Conservation (phyloP, 2,329 filamentous ascomycete species). For the Fusarium camptoceras region DNA sequence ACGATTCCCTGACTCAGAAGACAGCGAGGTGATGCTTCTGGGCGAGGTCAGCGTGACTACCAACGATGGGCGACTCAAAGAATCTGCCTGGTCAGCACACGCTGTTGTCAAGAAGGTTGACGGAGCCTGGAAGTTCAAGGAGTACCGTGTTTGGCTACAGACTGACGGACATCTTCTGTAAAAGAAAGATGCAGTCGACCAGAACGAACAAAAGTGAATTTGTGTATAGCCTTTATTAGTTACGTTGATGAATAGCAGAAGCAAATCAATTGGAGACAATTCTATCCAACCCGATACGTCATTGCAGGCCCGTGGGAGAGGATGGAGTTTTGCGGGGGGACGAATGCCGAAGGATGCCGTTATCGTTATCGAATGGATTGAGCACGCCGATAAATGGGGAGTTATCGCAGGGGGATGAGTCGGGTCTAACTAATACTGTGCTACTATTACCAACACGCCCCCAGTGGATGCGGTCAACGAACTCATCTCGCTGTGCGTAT, state of each 20-base stretch:
- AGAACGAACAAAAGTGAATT: conserved; percentile 14
- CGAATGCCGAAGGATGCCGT: conserved; percentile 32
- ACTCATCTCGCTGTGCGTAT: conserved; percentile 1
- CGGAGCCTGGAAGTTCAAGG: conserved; percentile 51
- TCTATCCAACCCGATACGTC: conserved; percentile 33
- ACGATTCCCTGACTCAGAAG: conserved; percentile 45
- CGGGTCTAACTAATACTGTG: background rate
- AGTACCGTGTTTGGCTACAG: conserved; percentile 52
- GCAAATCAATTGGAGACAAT: background rate
- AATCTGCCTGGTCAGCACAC: conserved; percentile 50
- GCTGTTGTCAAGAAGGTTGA: conserved; percentile 46
- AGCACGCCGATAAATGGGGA: conserved; percentile 37
- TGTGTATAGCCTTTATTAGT: conserved; percentile 27
- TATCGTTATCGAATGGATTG: conserved; percentile 37
- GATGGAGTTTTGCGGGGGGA: conserved; percentile 26
- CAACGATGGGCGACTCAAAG: conserved; percentile 44
- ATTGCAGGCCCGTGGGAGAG: conserved; percentile 25
- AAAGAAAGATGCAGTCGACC: conserved; percentile 2
- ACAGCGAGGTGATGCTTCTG: conserved; percentile 52
- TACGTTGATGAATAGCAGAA: conserved; percentile 17
- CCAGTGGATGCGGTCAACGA: background rate
- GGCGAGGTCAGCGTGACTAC: conserved; percentile 47
- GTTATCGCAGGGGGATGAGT: conserved; percentile 22
- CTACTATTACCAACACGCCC: conserved; percentile 25
- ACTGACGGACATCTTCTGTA: conserved; percentile 33